phyloP scores from a whole-genome alignment of 352 stramenopile genomes.

The Globisporangium cystogenes region DNA sequence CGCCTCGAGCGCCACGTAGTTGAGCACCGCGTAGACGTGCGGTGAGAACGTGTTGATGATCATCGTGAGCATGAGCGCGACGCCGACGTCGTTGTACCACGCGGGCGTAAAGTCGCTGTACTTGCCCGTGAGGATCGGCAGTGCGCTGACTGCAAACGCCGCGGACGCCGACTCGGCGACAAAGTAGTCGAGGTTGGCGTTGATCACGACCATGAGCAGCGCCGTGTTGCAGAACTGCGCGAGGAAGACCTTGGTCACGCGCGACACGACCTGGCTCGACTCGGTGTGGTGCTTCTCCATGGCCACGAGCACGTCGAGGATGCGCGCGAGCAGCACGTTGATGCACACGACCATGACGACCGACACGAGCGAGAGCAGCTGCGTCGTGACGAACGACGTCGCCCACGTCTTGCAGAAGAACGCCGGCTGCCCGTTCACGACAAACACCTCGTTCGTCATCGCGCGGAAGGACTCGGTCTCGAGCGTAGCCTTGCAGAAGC shows the following conservation, averaged over 20 bases:
- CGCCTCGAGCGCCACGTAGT: conserved; percentile 45
- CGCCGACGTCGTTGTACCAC: conserved; percentile 79
- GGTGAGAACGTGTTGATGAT: conserved; percentile 75
- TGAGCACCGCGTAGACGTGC: conserved; percentile 53
- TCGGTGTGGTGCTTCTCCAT: conserved; percentile 80
- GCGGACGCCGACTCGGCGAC: conserved; percentile 11
- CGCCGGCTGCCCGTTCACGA: conserved; percentile 23
- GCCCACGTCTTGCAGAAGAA: conserved; percentile 69
- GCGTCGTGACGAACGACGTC: conserved; percentile 60
- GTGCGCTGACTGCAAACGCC: conserved; percentile 23
- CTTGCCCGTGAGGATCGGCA: conserved; percentile 60
- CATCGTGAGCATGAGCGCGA: conserved; percentile 81
- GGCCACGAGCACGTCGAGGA: conserved; percentile 62
- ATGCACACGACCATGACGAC: conserved; percentile 70
- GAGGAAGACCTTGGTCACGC: conserved; percentile 72
- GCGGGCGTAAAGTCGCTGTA: conserved; percentile 70
- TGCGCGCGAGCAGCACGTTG: conserved; percentile 57
- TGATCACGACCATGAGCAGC: conserved; percentile 71
- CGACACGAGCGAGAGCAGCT: conserved; percentile 51
- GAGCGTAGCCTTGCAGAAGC: conserved; percentile 67
- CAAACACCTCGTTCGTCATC: conserved; percentile 59
- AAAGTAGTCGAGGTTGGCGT: conserved; percentile 76
- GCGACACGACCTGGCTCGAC: conserved; percentile 63
- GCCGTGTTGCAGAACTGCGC: conserved; percentile 83
- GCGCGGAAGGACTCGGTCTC: conserved; percentile 41